Conservation (phyloP, 2,329 filamentous ascomycete species). For the Pseudocercospora fijiensis region DNA sequence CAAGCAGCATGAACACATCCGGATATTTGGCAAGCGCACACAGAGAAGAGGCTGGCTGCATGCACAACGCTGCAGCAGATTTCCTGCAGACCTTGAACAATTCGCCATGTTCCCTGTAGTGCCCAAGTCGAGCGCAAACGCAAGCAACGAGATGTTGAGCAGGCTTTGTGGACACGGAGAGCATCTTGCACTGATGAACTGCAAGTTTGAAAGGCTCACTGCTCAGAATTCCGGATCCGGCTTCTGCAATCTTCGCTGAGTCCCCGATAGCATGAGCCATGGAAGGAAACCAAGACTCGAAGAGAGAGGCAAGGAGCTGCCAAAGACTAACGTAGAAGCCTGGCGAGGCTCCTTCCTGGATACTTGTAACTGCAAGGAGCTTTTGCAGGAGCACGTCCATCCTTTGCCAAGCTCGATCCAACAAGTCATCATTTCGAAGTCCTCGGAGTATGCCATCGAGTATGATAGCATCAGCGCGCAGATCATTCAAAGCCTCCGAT, state of each 20-base stretch:
- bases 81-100: not conserved
- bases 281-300: constrained; percentile 27
- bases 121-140: constrained; percentile 14
- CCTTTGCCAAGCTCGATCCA: constrained; percentile 3
- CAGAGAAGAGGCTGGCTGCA: not conserved
- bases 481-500: not conserved
- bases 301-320: constrained; percentile 19
- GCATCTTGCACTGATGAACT: constrained; percentile 7
- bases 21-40: not conserved
- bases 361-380: not conserved
- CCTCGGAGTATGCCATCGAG: constrained; percentile 13
- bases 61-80: constrained; percentile 10
- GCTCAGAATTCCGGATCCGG: constrained; percentile 2
- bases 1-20: not conserved
- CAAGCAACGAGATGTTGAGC: constrained; percentile 21
- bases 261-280: constrained; percentile 17
- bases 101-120: constrained; percentile 9
- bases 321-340: constrained; percentile 18
- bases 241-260: not conserved
- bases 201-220: constrained; percentile 18
- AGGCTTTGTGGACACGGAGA: not conserved
- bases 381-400: constrained; percentile 5
- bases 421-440: constrained; percentile 5
- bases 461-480: constrained; percentile 9
- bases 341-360: not conserved